Percentiles rank a stretch among this genome's conserved stretches.
These are phyloP conservation scores for Globisporangium splendens DNA, from an alignment of 352 stramenopile species.

Conservation along the genomic window DNA sequence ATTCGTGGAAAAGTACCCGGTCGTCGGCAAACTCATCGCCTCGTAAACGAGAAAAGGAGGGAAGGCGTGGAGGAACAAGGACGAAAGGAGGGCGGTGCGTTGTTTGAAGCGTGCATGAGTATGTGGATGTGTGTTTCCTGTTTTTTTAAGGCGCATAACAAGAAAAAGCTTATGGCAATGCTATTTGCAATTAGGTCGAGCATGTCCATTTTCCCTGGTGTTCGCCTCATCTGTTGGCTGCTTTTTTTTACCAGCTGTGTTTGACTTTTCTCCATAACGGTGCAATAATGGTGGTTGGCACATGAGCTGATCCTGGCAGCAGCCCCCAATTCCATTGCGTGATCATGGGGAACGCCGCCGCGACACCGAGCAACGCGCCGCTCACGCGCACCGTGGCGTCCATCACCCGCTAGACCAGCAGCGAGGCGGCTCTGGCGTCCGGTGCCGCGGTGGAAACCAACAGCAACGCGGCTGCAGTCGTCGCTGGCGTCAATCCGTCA, in stretches of 20 bases:
- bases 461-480: too few species aligned
- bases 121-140: not conserved
- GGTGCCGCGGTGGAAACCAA: not conserved
- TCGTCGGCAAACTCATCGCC: constrained; percentile 84
- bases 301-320: too few species aligned
- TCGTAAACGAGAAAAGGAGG: not conserved
- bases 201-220: too few species aligned
- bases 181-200: too few species aligned
- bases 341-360: not conserved
- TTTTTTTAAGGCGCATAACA: too few species aligned
- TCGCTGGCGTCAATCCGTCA: constrained; percentile 12
- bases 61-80: not conserved
- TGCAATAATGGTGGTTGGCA: too few species aligned
- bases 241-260: too few species aligned
- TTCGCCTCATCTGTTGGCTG: too few species aligned
- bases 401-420: not conserved
- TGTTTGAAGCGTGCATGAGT: not conserved
- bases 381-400: not conserved
- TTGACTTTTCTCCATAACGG: too few species aligned
- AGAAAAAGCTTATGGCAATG: too few species aligned
- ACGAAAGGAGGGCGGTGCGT: not conserved
- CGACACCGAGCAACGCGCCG: not conserved
- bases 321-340: too few species aligned
- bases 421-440: not conserved
- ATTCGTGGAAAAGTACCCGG: constrained; percentile 93